These are phyloP conservation scores for Fusarium sp. DNA, from an alignment of 2,329 filamentous ascomycete genomes.

Conservation along the genomic window DNA sequence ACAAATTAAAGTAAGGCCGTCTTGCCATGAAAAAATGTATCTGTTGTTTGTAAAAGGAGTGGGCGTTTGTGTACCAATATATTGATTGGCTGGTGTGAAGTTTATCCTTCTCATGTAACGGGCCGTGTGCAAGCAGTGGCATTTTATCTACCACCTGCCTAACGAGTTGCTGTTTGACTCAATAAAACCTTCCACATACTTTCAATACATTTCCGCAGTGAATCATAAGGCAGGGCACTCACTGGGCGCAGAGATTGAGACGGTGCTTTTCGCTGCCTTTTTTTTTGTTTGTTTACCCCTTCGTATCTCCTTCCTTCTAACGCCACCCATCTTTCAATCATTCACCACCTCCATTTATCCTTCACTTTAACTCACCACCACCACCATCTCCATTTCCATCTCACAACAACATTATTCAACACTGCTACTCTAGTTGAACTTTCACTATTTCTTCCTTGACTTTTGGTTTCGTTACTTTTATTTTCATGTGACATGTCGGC, in stretches of 20 bases:
- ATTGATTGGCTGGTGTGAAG: slow-evolving; percentile 7
- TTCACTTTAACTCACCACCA: not conserved
- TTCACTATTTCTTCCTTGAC: not conserved
- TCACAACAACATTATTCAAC: not conserved
- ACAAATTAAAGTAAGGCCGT: slow-evolving; percentile 49
- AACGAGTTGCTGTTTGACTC: not conserved
- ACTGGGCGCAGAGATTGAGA: not conserved
- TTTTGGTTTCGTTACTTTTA: not conserved
- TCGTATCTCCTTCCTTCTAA: not conserved
- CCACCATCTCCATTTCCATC: not conserved
- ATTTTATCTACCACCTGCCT: not conserved
- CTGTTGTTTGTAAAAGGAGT: not conserved
- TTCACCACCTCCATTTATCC: not conserved
- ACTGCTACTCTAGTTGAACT: not conserved
- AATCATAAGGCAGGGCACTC: not conserved
- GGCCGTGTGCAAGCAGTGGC: not conserved
- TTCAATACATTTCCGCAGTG: not conserved
- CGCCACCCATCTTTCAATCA: not conserved
- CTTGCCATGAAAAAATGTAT: not conserved
- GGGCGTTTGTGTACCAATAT: not conserved
- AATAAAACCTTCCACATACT: not conserved
- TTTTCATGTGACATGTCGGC: slow-evolving; percentile 29
- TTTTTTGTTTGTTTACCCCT: not conserved
- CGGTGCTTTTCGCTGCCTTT: not conserved
- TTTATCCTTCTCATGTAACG: not conserved